Base-by-base conservation (phyloP, 1,284 basidiomycete genomes). In the Trichosporon asahii region DNA sequence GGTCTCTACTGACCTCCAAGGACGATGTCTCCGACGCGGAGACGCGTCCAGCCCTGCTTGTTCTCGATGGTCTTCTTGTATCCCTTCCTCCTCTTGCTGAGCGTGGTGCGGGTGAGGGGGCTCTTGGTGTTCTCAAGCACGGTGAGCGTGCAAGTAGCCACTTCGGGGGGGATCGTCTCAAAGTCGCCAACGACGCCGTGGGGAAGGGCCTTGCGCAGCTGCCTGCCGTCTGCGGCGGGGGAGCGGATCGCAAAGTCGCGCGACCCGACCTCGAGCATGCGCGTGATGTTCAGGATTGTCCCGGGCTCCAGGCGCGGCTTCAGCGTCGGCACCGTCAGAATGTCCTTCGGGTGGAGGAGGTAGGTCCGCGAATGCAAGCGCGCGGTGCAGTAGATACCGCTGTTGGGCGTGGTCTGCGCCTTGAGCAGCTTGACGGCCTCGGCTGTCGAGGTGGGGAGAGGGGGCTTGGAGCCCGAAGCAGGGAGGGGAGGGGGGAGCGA, bases 71-170 rank as follows among this genome's bases (percentile, higher is more conserved):
- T 90, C 83, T 89, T 90, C 82, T 88, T 85, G 85, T 98, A 98
- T 15, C 95, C 95, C 86, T 98, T 98, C 89, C 96, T 90, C 83
- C 94, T 86, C 87, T 98, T 99, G 87, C 95, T 96, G 86, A 98
- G 97, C 83, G 95, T 88, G 67, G 94, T 92, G 75, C 87, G 88
- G 84, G 96, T 92, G 90, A 98, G 90, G 65, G 88, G 88, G 18
- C 93, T 92, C 84, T 95, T 97, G 44, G 96, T 98, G 81, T 99
- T 95, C 84, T 99, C 96, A 63, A 98, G 85, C 14, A 99, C 94
- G 18, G 94, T 96, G 23, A 94, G 91, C 73, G 91, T 87, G 55
- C 95, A 91, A 71, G 87, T 86, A 72, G 97, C 90, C 61, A 88
- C 70, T 64, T 74, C 73, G 3, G 68, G 53, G 2, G 80, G 80